phyloP scores from a whole-genome alignment of 2,329 filamentous ascomycete species.

The Colletotrichum sp. region DNA sequence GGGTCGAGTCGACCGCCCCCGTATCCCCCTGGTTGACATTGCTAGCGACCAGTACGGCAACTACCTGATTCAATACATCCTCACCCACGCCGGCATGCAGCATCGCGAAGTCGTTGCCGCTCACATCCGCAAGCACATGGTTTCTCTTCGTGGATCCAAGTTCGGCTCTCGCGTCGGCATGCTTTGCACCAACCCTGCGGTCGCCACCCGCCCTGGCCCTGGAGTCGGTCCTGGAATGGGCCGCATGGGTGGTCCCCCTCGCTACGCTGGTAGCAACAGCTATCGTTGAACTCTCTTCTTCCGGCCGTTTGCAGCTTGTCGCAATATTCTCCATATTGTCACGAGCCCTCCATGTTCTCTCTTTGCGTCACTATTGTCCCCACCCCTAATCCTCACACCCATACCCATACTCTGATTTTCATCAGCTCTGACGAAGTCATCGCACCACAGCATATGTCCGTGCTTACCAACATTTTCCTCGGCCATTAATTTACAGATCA shows the following conservation, averaged over 20 bases:
- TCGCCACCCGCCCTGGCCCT: conserved; percentile 86
- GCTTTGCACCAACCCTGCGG: conserved; percentile 95
- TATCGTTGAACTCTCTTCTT: conserved; percentile 54
- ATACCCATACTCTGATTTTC: conserved; percentile 28
- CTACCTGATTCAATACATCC: conserved; percentile 96
- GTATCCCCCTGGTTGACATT: conserved; percentile 97
- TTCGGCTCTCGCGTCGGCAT: conserved; percentile 98
- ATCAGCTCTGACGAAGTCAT: conserved; percentile 32
- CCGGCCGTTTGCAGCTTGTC: background rate
- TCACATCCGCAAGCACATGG: conserved; percentile 99
- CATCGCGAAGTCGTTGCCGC: conserved; percentile 92
- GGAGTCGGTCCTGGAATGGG: conserved; percentile 71
- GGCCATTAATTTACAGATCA: conserved; percentile 59
- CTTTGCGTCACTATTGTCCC: conserved; percentile 9
- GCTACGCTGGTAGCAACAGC: conserved; percentile 44
- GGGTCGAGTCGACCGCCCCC: conserved; percentile 85
- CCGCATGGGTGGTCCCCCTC: conserved; percentile 65
- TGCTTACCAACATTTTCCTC: conserved; percentile 51
- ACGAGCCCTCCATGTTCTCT: conserved; percentile 25
- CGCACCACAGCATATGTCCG: conserved; percentile 47
- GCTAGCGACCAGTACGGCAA: conserved; percentile 99
- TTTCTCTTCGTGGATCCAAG: conserved; percentile 96
- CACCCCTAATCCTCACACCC: background rate
- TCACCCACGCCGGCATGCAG: conserved; percentile 84
- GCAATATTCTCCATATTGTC: conserved; percentile 25